Evolutionary conservation across 202 grass and related monocot genomes (phyloP), one percentile per base, ranked within the genome.

Genomic region (Tripidium arundinaceum): DNA sequence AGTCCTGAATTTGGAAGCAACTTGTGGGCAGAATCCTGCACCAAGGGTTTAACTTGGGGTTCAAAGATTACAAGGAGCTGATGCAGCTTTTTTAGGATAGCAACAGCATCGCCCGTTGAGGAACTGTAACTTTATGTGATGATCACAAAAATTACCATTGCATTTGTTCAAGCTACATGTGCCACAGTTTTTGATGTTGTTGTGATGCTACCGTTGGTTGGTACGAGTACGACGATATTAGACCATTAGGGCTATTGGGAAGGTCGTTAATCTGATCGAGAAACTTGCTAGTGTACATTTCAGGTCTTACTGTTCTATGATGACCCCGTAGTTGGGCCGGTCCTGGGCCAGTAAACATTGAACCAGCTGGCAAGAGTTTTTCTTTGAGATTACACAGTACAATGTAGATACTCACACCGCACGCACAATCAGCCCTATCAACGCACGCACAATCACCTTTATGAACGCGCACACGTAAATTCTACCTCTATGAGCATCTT

Each of bases 51-150:
- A 63, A 54, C 19, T 74, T 68, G 33, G 18, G 28, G 40, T 11
- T 78, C 65, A 38, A 50, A n/a, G 81, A 73, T 85, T 34, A 62
- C 62, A 74, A 52, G 79, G 62, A 15, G 74, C 79, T 79, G 87
- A 66, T 89, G 87, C 79, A 15, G 74, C 61, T 79, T 83, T 89
- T 83, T 83, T 55, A 43, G 66, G 68, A 85, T 86, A 83, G 87
- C 79, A 74, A 86, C 33, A 21, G 52, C 83, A 79, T 89, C 79
- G 54, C 79, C 79, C 74, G 63, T 85, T 41, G 60, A 85, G 73
- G 41, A 69, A n/a, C 74, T 86, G 79, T 82, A 86, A 79, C 68
- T 74, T 68, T 29, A 77, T 74, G 77, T 61, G 47, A 72, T 61
- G 47, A 72, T 39, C 62, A 77, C 19, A 26, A 49, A 41, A 25